phyloP scores from a whole-genome alignment of 139 green algal genomes.

The Chlorella sp. region DNA sequence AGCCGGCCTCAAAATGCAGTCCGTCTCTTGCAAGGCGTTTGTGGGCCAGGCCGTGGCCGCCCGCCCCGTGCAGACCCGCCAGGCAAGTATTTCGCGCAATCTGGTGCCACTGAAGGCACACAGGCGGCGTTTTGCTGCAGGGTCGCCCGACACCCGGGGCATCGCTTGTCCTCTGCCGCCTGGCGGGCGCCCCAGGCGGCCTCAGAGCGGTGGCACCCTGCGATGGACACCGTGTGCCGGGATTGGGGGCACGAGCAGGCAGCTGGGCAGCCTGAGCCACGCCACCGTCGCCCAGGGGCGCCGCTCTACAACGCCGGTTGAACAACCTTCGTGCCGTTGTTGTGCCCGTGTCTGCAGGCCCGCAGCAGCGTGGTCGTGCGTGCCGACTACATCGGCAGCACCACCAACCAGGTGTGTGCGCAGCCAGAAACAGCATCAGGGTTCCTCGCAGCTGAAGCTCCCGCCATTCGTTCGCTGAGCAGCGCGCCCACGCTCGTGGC shows the following conservation, averaged over 20 bases:
- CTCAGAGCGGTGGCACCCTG: not conserved
- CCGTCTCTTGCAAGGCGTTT: not conserved
- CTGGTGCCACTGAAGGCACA: not conserved
- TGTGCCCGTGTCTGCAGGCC: not conserved
- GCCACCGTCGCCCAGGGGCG: not conserved
- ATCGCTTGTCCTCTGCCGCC: not conserved
- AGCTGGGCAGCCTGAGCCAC: not conserved
- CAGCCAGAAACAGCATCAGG: not conserved
- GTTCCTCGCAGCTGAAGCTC: too few relatives aligned
- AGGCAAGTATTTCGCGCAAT: not conserved
- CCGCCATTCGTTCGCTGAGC: too few relatives aligned
- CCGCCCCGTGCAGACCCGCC: conserved; percentile 1
- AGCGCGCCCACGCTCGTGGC: too few relatives aligned
- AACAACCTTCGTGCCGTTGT: not conserved
- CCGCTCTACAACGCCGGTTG: not conserved
- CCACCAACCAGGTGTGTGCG: conserved; percentile 76
- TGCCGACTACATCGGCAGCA: conserved; percentile 78
- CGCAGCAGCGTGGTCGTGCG: conserved; percentile 59
- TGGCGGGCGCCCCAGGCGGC: not conserved
- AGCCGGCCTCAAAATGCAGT: not conserved
- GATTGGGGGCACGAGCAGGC: not conserved
- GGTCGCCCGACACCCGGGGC: not conserved
- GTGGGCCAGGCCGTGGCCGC: conserved; percentile 6
- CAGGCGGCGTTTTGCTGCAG: not conserved
- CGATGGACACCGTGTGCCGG: not conserved